Conservation (phyloP, 495 filamentous ascomycete species). For the Chaetomidium leptoderma region DNA sequence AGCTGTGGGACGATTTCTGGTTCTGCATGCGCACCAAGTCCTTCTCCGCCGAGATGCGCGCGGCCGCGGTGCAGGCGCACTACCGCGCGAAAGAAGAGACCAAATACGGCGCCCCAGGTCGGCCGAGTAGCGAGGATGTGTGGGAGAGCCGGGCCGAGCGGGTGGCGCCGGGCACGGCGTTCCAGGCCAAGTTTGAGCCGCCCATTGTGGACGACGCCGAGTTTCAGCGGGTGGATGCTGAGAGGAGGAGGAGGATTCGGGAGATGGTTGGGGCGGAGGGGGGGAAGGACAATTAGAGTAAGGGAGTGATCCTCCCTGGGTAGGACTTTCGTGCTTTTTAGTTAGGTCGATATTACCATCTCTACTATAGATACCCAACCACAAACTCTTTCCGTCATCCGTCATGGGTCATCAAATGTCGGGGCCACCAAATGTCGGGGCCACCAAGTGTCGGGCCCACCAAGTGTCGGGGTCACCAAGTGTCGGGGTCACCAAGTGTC, state of each 20-base stretch:
- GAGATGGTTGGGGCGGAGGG: constrained; percentile 17
- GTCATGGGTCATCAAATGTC: not conserved
- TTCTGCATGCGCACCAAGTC: constrained; percentile 85
- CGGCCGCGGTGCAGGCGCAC: constrained; percentile 59
- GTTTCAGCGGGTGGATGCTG: constrained; percentile 51
- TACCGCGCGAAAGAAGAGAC: constrained; percentile 63
- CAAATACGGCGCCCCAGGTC: constrained; percentile 63
- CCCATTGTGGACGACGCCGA: constrained; percentile 60
- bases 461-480: no score
- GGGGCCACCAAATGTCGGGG: no score
- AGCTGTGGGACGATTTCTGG: constrained; percentile 87
- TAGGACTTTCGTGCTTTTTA: no score
- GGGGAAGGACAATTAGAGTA: constrained; percentile 16
- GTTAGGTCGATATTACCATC: not conserved
- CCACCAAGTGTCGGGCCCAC: no score
- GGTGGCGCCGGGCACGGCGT: constrained; percentile 42
- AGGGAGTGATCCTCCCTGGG: no score
- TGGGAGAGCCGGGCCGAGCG: constrained; percentile 66
- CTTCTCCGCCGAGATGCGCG: constrained; percentile 46
- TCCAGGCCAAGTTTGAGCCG: constrained; percentile 42
- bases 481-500: no score
- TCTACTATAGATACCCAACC: not conserved
- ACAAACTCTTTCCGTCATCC: not conserved
- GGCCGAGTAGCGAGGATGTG: constrained; percentile 82
- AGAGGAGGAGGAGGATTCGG: constrained; percentile 42